Base-by-base conservation (phyloP, 345 rosid species). In the Arabidopsis arenosa region DNA sequence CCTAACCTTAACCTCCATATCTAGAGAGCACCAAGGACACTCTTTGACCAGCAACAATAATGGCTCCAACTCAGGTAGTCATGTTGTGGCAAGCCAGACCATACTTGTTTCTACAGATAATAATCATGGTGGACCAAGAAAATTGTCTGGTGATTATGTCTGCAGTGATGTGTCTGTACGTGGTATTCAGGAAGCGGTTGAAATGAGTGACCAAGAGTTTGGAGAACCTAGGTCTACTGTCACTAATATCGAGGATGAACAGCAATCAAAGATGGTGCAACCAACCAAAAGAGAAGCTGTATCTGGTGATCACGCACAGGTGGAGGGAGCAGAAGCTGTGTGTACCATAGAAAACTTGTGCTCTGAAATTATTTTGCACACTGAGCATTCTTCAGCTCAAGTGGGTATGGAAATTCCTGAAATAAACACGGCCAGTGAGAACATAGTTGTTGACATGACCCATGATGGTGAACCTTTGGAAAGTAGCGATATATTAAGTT, bases 11-110 rank as follows among this genome's bases (percentile, higher is more conserved):
- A 75, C 68, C 56, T 67, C 75, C 60, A 53, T 62, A 43, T 63
- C 57, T 39, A 79, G 82, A 70, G 72, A 51, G 77, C 69, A 57
- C 41, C 85, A 54, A 63, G 84, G 80, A 60, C 39, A 63, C 23
- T 61, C 72, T 23, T 15, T 74, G 58, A 18, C 81, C 15, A 51
- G 56, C 49, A 71, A 28, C 60, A 65, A 60, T 63, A 23, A 58
- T 63, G 60, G 61, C 47, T 49, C 68, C 45, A 60, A 68, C 63
- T 40, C 69, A 60, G 18, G 63, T 40, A 30, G 61, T 52, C 69
- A 40, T 51, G 63, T 63, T 43, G 56, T 72, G 51, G 67, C 56
- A 53, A 63, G 63, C 54, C 63, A 44, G 64, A 55, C 72, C 14
- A 7, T 56, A 15, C 52, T 30, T 66, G n/a, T 56, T 66, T 66